These are phyloP conservation scores for Epichloe elymi DNA, from an alignment of 2,329 filamentous ascomycete species.

Conservation along the genomic window DNA sequence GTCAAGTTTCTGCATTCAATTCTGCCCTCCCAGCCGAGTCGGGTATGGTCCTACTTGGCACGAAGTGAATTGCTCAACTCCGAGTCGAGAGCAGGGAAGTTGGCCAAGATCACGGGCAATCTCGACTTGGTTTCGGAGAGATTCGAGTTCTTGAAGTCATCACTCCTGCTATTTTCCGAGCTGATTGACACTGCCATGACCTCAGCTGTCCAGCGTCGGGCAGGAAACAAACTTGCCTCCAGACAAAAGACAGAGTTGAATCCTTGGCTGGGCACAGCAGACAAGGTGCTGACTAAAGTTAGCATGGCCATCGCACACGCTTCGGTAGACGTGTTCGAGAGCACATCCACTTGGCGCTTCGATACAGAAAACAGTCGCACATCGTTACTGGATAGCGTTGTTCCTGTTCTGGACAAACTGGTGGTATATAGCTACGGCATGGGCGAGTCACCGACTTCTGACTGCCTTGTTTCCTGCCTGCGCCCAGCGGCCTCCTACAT, in stretches of 20 bases:
- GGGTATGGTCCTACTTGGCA: slow-evolving; percentile 82
- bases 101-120: slow-evolving; percentile 67
- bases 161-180: slow-evolving; percentile 59
- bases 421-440: slow-evolving; percentile 63
- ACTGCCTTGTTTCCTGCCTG: slow-evolving; percentile 46
- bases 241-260: slow-evolving; percentile 35
- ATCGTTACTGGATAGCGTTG: slow-evolving; percentile 53
- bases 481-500: slow-evolving; percentile 63
- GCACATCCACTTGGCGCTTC: slow-evolving; percentile 77
- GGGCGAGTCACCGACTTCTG: slow-evolving; percentile 41
- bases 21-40: slow-evolving; percentile 60
- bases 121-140: slow-evolving; percentile 66
- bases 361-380: slow-evolving; percentile 52
- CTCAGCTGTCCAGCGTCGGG: slow-evolving; percentile 54
- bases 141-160: slow-evolving; percentile 64
- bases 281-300: slow-evolving; percentile 61
- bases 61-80: slow-evolving; percentile 68
- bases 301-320: slow-evolving; percentile 61
- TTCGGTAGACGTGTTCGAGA: slow-evolving; percentile 74
- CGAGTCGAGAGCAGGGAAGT: slow-evolving; percentile 60
- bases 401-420: slow-evolving; percentile 57
- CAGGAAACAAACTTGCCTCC: slow-evolving; percentile 33
- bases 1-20: slow-evolving; percentile 68
- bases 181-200: slow-evolving; percentile 64
- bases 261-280: slow-evolving; percentile 59